phyloP scores from a whole-genome alignment of 2,329 filamentous ascomycete species.

The Karstenula rhodostoma region DNA sequence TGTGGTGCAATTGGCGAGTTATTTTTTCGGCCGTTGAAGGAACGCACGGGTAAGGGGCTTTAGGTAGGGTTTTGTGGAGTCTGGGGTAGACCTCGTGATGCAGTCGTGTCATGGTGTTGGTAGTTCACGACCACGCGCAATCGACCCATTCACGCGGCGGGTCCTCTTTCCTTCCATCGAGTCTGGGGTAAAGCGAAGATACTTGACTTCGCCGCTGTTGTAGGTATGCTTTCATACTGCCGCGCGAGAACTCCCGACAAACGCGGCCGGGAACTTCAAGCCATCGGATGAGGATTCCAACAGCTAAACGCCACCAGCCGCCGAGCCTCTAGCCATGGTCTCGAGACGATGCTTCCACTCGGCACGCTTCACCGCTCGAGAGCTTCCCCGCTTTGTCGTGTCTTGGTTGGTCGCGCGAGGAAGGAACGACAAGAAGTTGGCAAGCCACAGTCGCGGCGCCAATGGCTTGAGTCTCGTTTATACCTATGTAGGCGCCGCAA shows the following conservation, averaged over 20 bases:
- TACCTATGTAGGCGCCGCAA: background rate
- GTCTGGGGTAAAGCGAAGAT: too few species aligned
- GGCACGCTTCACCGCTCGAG: background rate
- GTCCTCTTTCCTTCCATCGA: too few species aligned
- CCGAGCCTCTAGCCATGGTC: background rate
- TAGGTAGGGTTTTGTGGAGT: slow-evolving; percentile 1
- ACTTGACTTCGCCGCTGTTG: too few species aligned
- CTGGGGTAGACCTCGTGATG: slow-evolving; percentile 6
- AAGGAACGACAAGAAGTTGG: background rate
- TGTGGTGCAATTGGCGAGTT: slow-evolving; percentile 1
- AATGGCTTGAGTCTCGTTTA: slow-evolving; percentile 7
- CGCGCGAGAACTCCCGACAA: too few species aligned
- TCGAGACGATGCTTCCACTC: slow-evolving; percentile 9
- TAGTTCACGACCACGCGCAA: background rate
- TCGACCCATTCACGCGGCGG: background rate
- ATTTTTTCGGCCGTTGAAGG: background rate
- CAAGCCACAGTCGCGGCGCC: slow-evolving; percentile 14
- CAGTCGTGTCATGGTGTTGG: background rate
- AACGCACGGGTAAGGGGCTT: background rate
- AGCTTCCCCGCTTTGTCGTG: background rate
- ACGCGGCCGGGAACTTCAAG: too few species aligned
- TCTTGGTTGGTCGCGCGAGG: slow-evolving; percentile 2
- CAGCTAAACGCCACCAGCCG: background rate
- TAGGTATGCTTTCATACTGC: too few species aligned
- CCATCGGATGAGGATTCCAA: slow-evolving; percentile 4